phyloP scores from a whole-genome alignment of 2,329 filamentous ascomycete species.

The Dichotomopilus funicola region DNA sequence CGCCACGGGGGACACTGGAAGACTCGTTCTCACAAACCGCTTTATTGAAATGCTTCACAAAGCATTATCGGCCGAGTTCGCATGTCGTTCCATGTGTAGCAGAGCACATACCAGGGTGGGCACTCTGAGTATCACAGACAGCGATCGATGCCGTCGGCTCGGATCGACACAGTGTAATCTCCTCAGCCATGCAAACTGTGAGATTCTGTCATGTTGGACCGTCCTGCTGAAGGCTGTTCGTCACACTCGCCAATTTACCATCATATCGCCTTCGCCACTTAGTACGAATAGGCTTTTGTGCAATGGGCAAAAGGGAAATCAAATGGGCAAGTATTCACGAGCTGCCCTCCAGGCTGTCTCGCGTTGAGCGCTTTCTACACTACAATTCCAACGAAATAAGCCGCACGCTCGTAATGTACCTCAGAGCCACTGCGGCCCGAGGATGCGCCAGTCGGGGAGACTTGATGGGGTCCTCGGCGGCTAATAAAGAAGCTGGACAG shows the following conservation, averaged over 20 bases:
- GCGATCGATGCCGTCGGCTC: not conserved
- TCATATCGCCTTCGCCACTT: no score
- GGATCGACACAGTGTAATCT: not conserved
- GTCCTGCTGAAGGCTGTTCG: not conserved
- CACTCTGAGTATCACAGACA: not conserved
- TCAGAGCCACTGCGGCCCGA: no score
- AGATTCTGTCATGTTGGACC: not conserved
- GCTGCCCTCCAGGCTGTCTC: no score
- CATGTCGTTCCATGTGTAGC: not conserved
- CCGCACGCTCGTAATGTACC: no score
- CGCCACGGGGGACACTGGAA: not conserved
- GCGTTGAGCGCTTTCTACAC: no score
- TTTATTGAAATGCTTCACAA: not conserved
- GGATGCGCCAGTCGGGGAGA: no score
- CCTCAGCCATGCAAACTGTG: not conserved
- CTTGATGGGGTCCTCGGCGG: no score
- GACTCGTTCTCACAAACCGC: not conserved
- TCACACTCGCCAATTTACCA: not conserved
- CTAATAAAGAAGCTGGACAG: no score
- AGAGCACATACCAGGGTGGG: not conserved
- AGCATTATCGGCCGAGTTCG: not conserved
- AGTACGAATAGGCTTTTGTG: no score
- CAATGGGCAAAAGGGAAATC: no score
- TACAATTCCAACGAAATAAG: no score
- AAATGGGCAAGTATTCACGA: no score